Evolutionary conservation across 192 early-diverging fungal species (phyloP), one percentile per base, ranked within the genome.

Genomic region (Geosiphon pyriformis): DNA sequence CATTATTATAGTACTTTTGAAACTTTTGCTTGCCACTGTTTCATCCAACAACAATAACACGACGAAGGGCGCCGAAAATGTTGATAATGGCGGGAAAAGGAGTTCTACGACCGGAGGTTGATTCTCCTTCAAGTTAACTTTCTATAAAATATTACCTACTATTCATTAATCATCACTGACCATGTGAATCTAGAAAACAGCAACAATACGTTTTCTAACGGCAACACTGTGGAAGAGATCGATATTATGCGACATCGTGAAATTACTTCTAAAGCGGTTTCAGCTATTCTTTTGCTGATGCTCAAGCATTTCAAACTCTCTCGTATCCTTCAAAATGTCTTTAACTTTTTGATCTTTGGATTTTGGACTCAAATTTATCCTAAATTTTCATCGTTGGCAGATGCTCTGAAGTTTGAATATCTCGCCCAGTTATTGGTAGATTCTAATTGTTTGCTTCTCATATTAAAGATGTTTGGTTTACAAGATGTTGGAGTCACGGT

Each of bases 391-490:
- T 10, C 11, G n/a, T 18, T 32, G 59, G 4, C 49, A 90, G 87
- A 91, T 72, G 76, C 76, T 11, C 65, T 93, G 33, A 87, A 87
- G 57, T 90, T 85, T 72, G 89, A 94, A 72, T 86, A 93, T 71
- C 70, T 93, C 11, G 85, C 83, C 3, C 88, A 90, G 61, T 76
- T 90, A 1, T 77, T 94, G 26, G 81, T 92, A 22, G 92, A 94
- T 69, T 91, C 90, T 22, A 91, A 90, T 51, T 88, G 90, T 46
- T 74, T 90, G n/a, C 82, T 94, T 31, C 68, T 94, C 4, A 83
- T 94, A 31, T 74, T 94, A 10, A 94, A 92, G 66, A 85, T 94
- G 72, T 80, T 93, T 60, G 91, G 91, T 51, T 80, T 92, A 23
- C 89, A 88, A 52, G 80, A 82, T 63, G 77, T 82, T 25, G 70